Base-by-base conservation (phyloP, 495 filamentous ascomycete genomes). In the Tuber calosporum region DNA sequence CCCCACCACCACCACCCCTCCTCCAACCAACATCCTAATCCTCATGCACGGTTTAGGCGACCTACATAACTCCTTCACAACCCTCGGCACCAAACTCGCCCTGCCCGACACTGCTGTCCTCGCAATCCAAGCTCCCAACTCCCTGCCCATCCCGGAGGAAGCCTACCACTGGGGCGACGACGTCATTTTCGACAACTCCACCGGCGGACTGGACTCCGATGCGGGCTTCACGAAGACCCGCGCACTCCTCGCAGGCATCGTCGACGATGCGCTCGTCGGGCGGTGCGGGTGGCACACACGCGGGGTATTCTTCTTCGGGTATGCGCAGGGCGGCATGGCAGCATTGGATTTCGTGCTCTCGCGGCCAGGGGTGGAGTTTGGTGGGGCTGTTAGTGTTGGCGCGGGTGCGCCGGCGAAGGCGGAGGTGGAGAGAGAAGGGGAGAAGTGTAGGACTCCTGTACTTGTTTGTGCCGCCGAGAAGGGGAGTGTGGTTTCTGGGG, bases 131-230 rank as follows among this genome's bases (percentile, higher is more conserved):
- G 95, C 88, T 0, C 89, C 90, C 0, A 85, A 83, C n/a, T 88
- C 88, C 0, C 83, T 98, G 4, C 93, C 94, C 9, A 88, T 93
- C 69, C 85, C 90, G 39, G 83, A 94, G 0, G 85, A 88, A 19
- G 92, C 92, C 36, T 97, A 89, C 81, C 93, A 97, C 83, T 98
- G 94, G 94, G 93, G 93, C 69, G 92, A 98, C 82, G 94, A 99
- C 80, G 82, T 99, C 42, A 79, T 86, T 3, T 88, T 97, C 68
- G 88, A 91, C 69, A 76, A 83, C 7, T 77, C 83, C 2, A 87
- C 85, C 3, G 91, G 90, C 1, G 87, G 85, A 0, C 83, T 97
- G 42, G 92, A 97, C 67, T 84, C 89, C 37, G 94, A 97, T 79
- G 88, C 91, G 0, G 93, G 94, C 0, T 94, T 97, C 77, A 81